Base-by-base conservation (phyloP, 371 early-diverging fungal genomes). In the Mortierella polycephala region DNA sequence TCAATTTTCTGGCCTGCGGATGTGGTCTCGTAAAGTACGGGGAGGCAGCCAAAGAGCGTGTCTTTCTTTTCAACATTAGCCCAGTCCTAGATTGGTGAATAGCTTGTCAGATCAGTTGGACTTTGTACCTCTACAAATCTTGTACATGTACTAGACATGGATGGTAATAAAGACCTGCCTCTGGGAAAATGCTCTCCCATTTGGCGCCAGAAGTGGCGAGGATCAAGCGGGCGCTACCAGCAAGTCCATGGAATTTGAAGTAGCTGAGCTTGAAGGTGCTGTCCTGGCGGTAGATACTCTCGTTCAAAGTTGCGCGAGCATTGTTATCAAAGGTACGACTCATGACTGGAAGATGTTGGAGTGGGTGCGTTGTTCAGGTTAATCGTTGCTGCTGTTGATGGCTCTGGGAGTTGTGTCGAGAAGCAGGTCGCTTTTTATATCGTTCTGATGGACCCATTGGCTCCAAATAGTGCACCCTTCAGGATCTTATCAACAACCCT, bases 191-290 rank as follows among this genome's bases (percentile, higher is more conserved):
- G 18, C 65, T 57, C 41, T 75, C 75, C 70, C 66, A 75, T 7
- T 64, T 53, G 39, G 65, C 61, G 20, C 69, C 75, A 12, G 75
- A 51, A 4, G 69, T 58, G 9, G 75, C 75, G 7, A 75, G 75
- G 59, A 75, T 75, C 58, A 57, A n/a, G 8, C 75, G 75, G 5
- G 51, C 9, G n/a, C 37, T 55, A 7, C 10, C 7, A 2, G 66
- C 70, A 42, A 75, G 0, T 10, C 70, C 75, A 45, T 75, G 70
- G 21, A 69, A 53, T 41, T 69, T 65, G 39, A 75, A 65, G 51
- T 75, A 75, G 55, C 62, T 47, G 59, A 75, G 20, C 45, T 75
- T 69, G 66, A 75, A 75, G 3, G 74, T 64, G 40, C 60, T 67
- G 18, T 68, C 74, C 47, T 74, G 59, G 21, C 52, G 57, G 11